phyloP scores from a whole-genome alignment of 2,329 filamentous ascomycete species.

The Rhexocercosporidium sp. region DNA sequence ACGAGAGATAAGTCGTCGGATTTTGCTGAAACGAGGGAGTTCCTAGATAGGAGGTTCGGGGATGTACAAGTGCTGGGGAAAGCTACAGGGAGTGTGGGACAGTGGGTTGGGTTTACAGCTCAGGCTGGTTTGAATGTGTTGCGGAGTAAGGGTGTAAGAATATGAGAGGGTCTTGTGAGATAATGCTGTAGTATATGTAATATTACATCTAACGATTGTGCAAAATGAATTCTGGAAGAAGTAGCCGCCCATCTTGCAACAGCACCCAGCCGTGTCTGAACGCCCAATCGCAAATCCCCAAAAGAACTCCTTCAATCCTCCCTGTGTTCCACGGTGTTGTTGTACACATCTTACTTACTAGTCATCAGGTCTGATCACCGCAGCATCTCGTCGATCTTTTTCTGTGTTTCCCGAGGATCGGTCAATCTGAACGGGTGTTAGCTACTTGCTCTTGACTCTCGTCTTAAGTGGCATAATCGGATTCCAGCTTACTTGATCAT shows the following conservation, averaged over 20 bases:
- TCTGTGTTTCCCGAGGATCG: slow-evolving; percentile 59
- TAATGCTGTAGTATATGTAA: slow-evolving; percentile 9
- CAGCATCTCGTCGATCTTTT: slow-evolving; percentile 37
- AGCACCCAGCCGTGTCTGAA: slow-evolving; percentile 1
- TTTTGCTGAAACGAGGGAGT: slow-evolving; percentile 79
- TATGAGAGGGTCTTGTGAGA: slow-evolving; percentile 45
- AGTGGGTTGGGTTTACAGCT: slow-evolving; percentile 85
- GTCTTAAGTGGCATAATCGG: neutral
- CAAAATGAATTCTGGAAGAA: neutral
- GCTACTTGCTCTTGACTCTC: neutral
- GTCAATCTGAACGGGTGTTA: slow-evolving; percentile 50
- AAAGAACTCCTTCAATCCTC: neutral
- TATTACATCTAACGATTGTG: neutral
- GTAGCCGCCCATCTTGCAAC: neutral
- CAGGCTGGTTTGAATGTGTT: slow-evolving; percentile 79
- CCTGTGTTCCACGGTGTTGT: neutral
- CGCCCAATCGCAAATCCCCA: neutral
- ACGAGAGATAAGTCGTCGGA: slow-evolving; percentile 79
- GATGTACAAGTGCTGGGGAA: slow-evolving; percentile 70
- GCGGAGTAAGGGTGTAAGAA: slow-evolving; percentile 83
- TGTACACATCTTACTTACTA: neutral
- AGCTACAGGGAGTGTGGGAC: slow-evolving; percentile 65
- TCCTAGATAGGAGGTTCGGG: slow-evolving; percentile 72
- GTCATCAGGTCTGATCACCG: neutral
- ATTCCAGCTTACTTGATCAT: slow-evolving; percentile 67